Percentiles rank a stretch among this genome's conserved stretches.
phyloP scores from a whole-genome alignment of 495 filamentous ascomycete genomes.

The Bryoglossum gracile region DNA sequence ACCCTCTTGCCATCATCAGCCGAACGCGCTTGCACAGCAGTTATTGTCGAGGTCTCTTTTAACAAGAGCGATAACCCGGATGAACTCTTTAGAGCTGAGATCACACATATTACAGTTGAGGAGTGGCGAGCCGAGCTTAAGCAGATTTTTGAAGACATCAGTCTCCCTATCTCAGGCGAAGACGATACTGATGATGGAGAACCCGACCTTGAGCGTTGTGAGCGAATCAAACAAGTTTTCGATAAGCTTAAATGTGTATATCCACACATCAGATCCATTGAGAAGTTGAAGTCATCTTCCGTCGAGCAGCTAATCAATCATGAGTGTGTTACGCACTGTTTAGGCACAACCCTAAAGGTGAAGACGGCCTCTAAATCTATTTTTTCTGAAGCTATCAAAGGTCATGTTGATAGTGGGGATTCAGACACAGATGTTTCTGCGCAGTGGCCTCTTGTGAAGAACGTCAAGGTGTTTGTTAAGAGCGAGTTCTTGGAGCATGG shows the following conservation, averaged over 20 bases:
- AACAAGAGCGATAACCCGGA: conserved; percentile 39
- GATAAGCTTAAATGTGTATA: conserved; percentile 60
- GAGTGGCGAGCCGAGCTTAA: conserved; percentile 54
- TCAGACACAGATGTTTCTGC: conserved; percentile 31
- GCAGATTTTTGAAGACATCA: conserved; percentile 42
- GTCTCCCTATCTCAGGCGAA: conserved; percentile 33
- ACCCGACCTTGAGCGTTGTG: conserved; percentile 30
- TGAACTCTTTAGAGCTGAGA: conserved; percentile 47
- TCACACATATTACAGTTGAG: conserved; percentile 49
- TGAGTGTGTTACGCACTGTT: conserved; percentile 32
- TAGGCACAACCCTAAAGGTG: conserved; percentile 34
- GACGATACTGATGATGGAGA: conserved; percentile 38
- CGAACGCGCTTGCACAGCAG: conserved; percentile 57
- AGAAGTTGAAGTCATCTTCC: conserved; percentile 36
- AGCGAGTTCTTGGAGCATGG: conserved; percentile 49
- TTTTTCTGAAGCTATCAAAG: conserved; percentile 24
- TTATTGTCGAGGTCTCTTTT: conserved; percentile 59
- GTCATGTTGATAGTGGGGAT: conserved; percentile 20
- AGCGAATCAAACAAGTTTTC: conserved; percentile 38
- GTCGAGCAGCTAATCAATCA: conserved; percentile 35
- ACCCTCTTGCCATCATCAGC: conserved; percentile 11
- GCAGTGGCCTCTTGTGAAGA: conserved; percentile 61
- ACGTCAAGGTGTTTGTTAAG: conserved; percentile 54
- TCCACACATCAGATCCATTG: conserved; percentile 41
- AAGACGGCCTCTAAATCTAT: neutral